Base-by-base conservation (phyloP, 2,329 filamentous ascomycete species). In the Zymoseptoria brevis region DNA sequence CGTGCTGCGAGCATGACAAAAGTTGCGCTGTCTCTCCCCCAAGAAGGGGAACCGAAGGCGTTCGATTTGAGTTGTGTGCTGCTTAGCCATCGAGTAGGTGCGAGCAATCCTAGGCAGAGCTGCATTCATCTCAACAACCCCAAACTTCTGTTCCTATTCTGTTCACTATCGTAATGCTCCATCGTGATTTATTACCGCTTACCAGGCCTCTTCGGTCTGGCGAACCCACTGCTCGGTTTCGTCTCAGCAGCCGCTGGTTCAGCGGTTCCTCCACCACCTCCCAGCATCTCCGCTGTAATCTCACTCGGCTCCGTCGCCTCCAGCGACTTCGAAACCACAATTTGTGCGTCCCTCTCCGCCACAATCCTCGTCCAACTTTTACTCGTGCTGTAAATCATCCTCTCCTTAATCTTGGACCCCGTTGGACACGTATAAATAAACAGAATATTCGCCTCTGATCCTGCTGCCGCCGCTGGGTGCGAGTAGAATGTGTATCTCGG, bases 341-440 rank as follows among this genome's bases (percentile, higher is more conserved):
- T 69, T 0, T 85, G 86, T 1, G 83, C 86, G 65, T 89, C 83
- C 41, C 75, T 75, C 67, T 86, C 83, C 19, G 88, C 89, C 29
- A 91, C 77, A 2, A 89, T 87, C 22, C 78, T 77, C 26, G 76
- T 75, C 66, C 83, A 78, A 60, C 79, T 81, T 58, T 72, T 72
- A 53, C 68, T 67, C 57, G 81, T 83, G 22, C 89, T 88, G 72
- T 94, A 94, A 69, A 94, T 75, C 90, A 95, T 95, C 64, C 89
- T 81, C 75, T 88, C 87, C 77, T 90, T 92, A 77, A 94, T 88
- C 75, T 86, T 89, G 56, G 81, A 84, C 26, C 78, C 82, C 0
- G 82, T 77, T 0, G 90, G 90, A 72, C 88, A 91, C 5, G 89
- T 93, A 76, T 91, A 93, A 71, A 94, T 85, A 77, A 94, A 94